Base-by-base conservation (phyloP, 2,329 filamentous ascomycete species). In the Venturia asperata region DNA sequence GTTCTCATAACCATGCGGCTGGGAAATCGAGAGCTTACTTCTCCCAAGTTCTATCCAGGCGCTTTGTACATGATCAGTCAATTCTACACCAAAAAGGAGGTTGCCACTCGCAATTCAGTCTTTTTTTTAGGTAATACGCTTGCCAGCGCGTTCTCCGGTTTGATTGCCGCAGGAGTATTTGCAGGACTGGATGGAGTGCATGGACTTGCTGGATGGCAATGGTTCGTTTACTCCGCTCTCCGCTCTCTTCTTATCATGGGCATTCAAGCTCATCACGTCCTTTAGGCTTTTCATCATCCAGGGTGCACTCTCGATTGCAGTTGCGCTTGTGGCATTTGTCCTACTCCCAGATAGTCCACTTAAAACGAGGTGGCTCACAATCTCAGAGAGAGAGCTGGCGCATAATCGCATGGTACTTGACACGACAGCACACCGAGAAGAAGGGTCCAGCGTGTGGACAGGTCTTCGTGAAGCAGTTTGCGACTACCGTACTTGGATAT, bases 131-230 rank as follows among this genome's bases (percentile, higher is more conserved):
- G 76, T 6, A 77, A 75, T 62, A 68, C 74, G n/a, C 69, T 77
- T 5, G 74, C 76, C 2, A 75, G 72, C 45, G 72, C 72, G 1
- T 78, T 80, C 62, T 74, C 74, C 3, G 78, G 79, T 11, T 70
- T 80, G 5, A 74, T 79, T 19, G 68, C 66, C 9, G 68, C 67
- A 7, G 67, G 67, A 5, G 66, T 68, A 13, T 56, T 68, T 10
- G 65, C 62, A 7, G 70, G 70, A 1, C 49, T 68, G 11, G 65
- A 69, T 42, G 67, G 62, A 10, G 62, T 37, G 1, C 62, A 64
- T n/a, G 68, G 67, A 5, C 66, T 69, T 24, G 21, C 58, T 2
- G 67, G 67, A 0, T 68, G 67, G 67, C 61, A 67, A 24, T 69
- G 65, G 63, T 52, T 15, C 37, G 67, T 19, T 68, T 65, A 27